phyloP scores from a whole-genome alignment of 1,284 basidiomycete species.

The Mycena sp. region DNA sequence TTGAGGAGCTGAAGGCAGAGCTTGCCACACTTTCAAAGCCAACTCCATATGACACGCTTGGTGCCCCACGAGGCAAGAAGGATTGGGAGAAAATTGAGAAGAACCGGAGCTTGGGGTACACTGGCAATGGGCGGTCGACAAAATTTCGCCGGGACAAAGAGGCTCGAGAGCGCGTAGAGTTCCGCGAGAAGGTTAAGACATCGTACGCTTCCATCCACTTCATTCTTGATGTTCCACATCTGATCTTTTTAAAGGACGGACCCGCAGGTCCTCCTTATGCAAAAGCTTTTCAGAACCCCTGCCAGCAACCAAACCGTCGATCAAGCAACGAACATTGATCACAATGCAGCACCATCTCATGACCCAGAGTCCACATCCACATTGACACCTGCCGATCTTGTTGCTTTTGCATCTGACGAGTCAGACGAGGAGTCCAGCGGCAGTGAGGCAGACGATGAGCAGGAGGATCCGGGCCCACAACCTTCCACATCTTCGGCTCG shows the following conservation, averaged over 20 bases:
- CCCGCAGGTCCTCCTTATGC: conserved; percentile 9
- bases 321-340: no score
- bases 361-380: rapidly evolving
- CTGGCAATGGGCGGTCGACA: neutral
- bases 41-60: neutral
- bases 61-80: neutral
- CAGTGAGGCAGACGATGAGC: neutral
- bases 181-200: neutral
- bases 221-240: neutral
- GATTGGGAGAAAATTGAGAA: conserved; percentile 13
- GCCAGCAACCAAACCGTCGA: no score
- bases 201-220: neutral
- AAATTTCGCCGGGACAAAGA: neutral
- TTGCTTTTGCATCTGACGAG: conserved; percentile 7
- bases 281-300: neutral
- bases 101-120: conserved; percentile 1
- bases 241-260: neutral
- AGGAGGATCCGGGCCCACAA: neutral
- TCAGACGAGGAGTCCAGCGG: conserved; percentile 20
- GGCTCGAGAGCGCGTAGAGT: neutral
- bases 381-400: conserved; percentile 11
- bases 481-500: neutral
- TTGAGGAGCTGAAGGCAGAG: conserved; percentile 2
- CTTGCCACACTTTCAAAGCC: neutral
- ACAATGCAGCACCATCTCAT: no score